Conservation (phyloP, 2,329 filamentous ascomycete genomes). For the Corinectria fuckeliana region DNA sequence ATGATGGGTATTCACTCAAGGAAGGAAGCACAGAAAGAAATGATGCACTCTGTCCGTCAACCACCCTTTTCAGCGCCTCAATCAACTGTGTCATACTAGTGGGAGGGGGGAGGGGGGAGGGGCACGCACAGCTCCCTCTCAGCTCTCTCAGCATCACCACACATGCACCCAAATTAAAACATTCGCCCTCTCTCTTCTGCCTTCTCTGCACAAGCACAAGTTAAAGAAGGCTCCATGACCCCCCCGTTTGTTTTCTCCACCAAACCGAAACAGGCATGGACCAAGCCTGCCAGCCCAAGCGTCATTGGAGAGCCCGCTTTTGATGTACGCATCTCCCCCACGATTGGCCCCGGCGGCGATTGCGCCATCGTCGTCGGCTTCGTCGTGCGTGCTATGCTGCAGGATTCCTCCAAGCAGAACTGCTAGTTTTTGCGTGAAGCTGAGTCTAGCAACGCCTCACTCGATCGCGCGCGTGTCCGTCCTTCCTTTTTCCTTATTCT, state of each 20-base stretch:
- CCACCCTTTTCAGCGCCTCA: background rate
- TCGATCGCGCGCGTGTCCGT: background rate
- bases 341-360: slow-evolving; percentile 26
- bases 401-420: slow-evolving; percentile 1
- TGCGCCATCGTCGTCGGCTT: slow-evolving; percentile 34
- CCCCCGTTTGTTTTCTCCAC: too few species aligned
- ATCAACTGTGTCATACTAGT: background rate
- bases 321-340: background rate
- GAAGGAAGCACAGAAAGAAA: background rate
- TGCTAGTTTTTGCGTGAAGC: background rate
- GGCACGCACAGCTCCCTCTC: background rate
- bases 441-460: background rate
- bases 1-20: too few species aligned
- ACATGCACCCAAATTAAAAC: background rate
- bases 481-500: background rate
- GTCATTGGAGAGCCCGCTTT: slow-evolving; percentile 18
- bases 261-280: slow-evolving; percentile 13
- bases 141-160: background rate
- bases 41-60: too few species aligned
- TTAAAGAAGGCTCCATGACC: too few species aligned
- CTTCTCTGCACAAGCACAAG: background rate
- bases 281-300: background rate
- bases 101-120: background rate
- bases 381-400: slow-evolving; percentile 30
- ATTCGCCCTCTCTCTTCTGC: too few species aligned